These are phyloP conservation scores for Sarocladium oryzae DNA, from an alignment of 2,329 filamentous ascomycete genomes.

Conservation along the genomic window DNA sequence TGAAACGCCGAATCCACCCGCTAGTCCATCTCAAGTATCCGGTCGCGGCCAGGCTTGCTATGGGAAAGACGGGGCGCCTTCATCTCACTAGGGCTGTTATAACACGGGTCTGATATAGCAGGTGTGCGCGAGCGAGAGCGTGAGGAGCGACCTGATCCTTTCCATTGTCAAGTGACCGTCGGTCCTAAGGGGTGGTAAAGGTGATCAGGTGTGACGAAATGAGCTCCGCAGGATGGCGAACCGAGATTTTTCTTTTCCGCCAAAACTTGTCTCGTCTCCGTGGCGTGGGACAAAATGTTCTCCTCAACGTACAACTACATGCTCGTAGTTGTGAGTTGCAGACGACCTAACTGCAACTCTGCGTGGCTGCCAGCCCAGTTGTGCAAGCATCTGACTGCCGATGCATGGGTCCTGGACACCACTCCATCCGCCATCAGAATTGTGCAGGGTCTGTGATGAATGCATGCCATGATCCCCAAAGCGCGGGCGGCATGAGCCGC, in stretches of 20 bases:
- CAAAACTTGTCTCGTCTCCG: too few species aligned
- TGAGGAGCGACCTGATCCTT: neutral
- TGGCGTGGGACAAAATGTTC: too few species aligned
- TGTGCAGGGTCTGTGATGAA: slow-evolving; percentile 8
- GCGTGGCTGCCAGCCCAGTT: neutral
- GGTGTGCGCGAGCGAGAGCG: neutral
- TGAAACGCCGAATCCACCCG: slow-evolving; percentile 49
- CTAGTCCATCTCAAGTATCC: slow-evolving; percentile 37
- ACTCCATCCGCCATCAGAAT: slow-evolving; percentile 2
- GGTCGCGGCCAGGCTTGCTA: slow-evolving; percentile 39
- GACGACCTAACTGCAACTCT: too few species aligned
- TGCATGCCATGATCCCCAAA: slow-evolving; percentile 7
- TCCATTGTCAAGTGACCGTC: too few species aligned
- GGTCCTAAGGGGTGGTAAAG: too few species aligned
- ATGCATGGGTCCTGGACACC: slow-evolving; percentile 5
- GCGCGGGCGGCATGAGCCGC: slow-evolving; percentile 2
- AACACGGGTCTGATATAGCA: slow-evolving; percentile 2
- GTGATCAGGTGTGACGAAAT: too few species aligned
- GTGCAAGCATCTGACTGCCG: slow-evolving; percentile 8
- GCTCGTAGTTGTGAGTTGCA: too few species aligned
- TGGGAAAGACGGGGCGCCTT: slow-evolving; percentile 17
- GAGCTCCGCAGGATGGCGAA: too few species aligned
- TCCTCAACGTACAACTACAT: too few species aligned
- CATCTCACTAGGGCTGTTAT: neutral
- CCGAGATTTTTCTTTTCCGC: too few species aligned